phyloP scores from a whole-genome alignment of 495 filamentous ascomycete genomes.

The Annulohypoxylon stygium region DNA sequence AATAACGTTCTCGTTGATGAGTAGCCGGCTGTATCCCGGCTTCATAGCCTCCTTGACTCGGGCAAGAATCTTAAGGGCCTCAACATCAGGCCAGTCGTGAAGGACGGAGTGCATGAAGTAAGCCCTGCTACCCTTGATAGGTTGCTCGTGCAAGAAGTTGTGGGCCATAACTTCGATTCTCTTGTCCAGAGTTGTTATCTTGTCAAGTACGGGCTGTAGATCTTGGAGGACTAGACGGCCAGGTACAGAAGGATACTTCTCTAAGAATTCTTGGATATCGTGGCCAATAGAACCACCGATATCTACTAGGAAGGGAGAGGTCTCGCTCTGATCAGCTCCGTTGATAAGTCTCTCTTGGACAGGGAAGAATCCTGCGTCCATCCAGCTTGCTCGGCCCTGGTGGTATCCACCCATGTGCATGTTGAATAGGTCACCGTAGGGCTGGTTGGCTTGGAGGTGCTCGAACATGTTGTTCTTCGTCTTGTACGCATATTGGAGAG shows the following conservation, averaged over 20 bases:
- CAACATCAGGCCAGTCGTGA: conserved; percentile 62
- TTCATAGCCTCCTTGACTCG: conserved; percentile 58
- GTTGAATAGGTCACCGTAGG: conserved; percentile 54
- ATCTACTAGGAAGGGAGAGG: conserved; percentile 34
- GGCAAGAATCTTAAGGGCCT: conserved; percentile 53
- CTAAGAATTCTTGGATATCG: conserved; percentile 62
- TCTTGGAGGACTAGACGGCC: conserved; percentile 66
- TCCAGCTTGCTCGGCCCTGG: conserved; percentile 62
- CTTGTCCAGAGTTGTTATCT: conserved; percentile 37
- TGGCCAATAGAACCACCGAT: conserved; percentile 62
- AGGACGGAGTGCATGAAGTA: conserved; percentile 65
- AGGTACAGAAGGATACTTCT: conserved; percentile 53
- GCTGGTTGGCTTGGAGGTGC: conserved; percentile 43
- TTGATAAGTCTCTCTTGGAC: conserved; percentile 54
- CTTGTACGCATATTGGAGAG: conserved; percentile 48
- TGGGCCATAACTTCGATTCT: conserved; percentile 52
- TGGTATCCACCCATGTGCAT: conserved; percentile 62
- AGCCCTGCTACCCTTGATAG: conserved; percentile 60
- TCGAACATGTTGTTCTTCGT: conserved; percentile 51
- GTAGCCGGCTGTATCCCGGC: conserved; percentile 22
- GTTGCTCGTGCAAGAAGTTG: conserved; percentile 57
- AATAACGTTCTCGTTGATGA: conserved; percentile 24
- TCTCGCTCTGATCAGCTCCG: conserved; percentile 22
- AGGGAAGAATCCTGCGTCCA: conserved; percentile 62
- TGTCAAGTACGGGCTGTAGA: conserved; percentile 53